A percentile compares a stretch with the other conserved stretches of the same genome.
phyloP scores from a whole-genome alignment of 768 basidiomycete genomes.

The Boletus eberwhitei region DNA sequence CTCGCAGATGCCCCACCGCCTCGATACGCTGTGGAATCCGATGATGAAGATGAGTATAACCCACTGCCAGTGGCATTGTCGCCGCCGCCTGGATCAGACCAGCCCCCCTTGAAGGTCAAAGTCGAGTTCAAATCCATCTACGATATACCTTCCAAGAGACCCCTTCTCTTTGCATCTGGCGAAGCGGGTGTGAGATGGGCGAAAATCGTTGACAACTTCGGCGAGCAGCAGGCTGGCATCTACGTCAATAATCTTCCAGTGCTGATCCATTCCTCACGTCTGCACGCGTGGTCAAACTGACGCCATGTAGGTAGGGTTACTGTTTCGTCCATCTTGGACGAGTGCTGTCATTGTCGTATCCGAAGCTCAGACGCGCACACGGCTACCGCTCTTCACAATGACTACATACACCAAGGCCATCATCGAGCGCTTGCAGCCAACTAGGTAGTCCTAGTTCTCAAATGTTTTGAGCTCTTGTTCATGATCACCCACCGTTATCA shows the following conservation, averaged over 20 bases:
- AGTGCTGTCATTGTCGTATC: constrained; percentile 47
- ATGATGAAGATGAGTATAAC: constrained; percentile 64
- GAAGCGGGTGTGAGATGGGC: constrained; percentile 50
- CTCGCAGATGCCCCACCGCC: constrained; percentile 55
- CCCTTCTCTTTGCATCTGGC: constrained; percentile 46
- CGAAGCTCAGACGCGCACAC: constrained; percentile 41
- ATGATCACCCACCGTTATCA: background rate
- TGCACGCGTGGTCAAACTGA: background rate
- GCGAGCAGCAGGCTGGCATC: constrained; percentile 48
- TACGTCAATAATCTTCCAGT: constrained; percentile 48
- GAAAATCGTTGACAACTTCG: constrained; percentile 42
- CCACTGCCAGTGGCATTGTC: constrained; percentile 28
- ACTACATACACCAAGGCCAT: constrained; percentile 44
- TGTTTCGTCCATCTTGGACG: constrained; percentile 51
- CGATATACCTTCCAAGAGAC: constrained; percentile 21
- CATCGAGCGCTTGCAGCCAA: constrained; percentile 43
- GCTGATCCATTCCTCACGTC: background rate
- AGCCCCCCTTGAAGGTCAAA: constrained; percentile 17
- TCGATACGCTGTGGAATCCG: constrained; percentile 61
- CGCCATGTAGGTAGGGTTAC: constrained; percentile 42
- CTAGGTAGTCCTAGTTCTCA: constrained; percentile 34
- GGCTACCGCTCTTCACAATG: constrained; percentile 50
- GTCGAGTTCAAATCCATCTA: constrained; percentile 40
- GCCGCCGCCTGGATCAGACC: constrained; percentile 4
- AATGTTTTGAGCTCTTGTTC: background rate